Base-by-base conservation (phyloP, 768 basidiomycete species). In the Rossbeevera mucosa region DNA sequence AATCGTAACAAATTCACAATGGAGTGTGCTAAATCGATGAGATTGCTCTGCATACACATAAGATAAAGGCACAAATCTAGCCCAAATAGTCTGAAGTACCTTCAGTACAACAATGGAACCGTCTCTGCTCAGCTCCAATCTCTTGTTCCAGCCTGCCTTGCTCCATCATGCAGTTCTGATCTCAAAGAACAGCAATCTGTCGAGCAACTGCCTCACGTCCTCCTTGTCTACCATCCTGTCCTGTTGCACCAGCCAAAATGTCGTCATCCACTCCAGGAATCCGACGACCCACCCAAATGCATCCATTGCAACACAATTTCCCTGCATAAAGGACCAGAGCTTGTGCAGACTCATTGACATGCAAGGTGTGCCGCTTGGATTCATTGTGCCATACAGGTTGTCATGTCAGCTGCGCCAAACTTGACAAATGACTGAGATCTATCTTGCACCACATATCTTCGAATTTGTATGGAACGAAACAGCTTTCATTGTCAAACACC, bases 361-460 rank as follows among this genome's bases (percentile, higher is more conserved):
- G 12, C 46, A 59, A 0, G 62, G 59, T 16, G 6, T 3, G 5
- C 50, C 38, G 31, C n/a, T 55, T 7, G 61, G 31, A n/a, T 3
- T 40, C 52, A 25, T 54, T 43, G 41, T 38, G 1, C 50, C 30
- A 47, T 67, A 64, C 65, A 66, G 21, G 33, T 13, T 11, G 2
- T 42, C 44, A 7, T 7, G 18, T 50, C 24, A 13, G 40, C n/a
- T 9, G 14, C 29, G 13, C 42, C 20, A 43, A 22, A n/a, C n/a
- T n/a, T n/a, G n/a, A n/a, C 42, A 25, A 4, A 8, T 9, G 42
- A 25, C 16, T 16, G 33, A 24, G n/a, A n/a, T 63, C 51, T 44
- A 72, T 71, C 66, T 73, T 74, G 54, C 60, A 54, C 64, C 76
- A 78, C 52, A 75, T 72, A 55, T 72, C 74, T 49, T 76, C 74